A percentile compares a stretch with the other conserved stretches of the same genome.
phyloP scores from a whole-genome alignment of 257 asterid genomes.

The Solanum bulbocastanum region DNA sequence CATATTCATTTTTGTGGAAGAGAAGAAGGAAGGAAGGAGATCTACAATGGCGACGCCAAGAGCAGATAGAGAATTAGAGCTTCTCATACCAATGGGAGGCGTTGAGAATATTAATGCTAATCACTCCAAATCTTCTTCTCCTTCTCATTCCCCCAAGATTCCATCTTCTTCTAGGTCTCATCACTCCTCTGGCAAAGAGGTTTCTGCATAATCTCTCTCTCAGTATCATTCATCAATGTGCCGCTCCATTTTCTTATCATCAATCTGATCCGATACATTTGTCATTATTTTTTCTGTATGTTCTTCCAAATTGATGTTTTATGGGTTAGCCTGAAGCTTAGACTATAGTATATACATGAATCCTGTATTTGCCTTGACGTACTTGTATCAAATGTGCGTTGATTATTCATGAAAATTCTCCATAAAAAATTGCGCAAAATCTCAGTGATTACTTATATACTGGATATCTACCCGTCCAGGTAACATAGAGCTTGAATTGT shows the following conservation, averaged over 20 bases:
- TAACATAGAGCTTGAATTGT: background rate
- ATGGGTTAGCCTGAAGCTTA: background rate
- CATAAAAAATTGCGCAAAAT: background rate
- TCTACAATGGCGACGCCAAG: background rate
- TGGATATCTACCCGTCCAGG: background rate
- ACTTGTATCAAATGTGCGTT: background rate
- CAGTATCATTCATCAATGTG: background rate
- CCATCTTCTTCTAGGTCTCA: slow-evolving; percentile 14
- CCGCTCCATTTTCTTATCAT: background rate
- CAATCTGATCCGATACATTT: background rate
- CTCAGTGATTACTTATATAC: background rate
- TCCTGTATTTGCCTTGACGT: background rate
- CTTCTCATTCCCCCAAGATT: slow-evolving; percentile 22
- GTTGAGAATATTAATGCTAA: slow-evolving; percentile 7
- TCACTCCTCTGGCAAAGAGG: slow-evolving; percentile 48
- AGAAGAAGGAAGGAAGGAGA: background rate
- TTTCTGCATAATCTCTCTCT: background rate
- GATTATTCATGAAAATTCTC: background rate
- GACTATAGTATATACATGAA: background rate
- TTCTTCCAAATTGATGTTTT: background rate
- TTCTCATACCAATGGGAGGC: slow-evolving; percentile 33
- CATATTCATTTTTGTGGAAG: background rate
- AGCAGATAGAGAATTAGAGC: slow-evolving; percentile 53
- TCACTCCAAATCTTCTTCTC: slow-evolving; percentile 39
- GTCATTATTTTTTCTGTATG: background rate